phyloP scores from a whole-genome alignment of 2,329 filamentous ascomycete genomes.

The Metarhizium humberi region DNA sequence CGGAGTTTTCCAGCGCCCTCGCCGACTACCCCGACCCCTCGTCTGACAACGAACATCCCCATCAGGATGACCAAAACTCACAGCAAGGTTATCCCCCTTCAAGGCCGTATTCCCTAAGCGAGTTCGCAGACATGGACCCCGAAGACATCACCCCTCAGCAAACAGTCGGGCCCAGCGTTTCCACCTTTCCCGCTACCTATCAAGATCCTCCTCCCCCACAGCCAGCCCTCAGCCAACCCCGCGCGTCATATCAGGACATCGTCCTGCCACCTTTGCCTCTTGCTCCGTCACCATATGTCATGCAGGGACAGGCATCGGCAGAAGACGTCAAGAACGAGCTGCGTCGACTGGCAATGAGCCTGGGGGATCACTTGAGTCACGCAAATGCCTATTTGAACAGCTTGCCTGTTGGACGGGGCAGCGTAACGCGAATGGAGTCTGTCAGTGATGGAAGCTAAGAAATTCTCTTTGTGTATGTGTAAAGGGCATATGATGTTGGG shows the following conservation, averaged over 20 bases:
- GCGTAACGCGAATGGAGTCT: conserved; percentile 16
- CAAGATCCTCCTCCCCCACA: conserved; percentile 12
- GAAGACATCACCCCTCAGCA: conserved; percentile 25
- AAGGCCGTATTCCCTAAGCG: conserved; percentile 29
- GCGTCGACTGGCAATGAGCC: conserved; percentile 38
- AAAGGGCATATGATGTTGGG: neutral
- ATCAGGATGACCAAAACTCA: conserved; percentile 6
- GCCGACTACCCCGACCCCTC: conserved; percentile 16
- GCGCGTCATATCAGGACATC: conserved; percentile 7
- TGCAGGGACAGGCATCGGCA: conserved; percentile 43
- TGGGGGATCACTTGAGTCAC: conserved; percentile 37
- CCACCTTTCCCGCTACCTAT: conserved; percentile 3
- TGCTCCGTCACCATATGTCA: conserved; percentile 40
- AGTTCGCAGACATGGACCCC: conserved; percentile 31
- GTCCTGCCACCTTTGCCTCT: conserved; percentile 29
- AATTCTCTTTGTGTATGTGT: neutral
- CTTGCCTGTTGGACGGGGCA: conserved; percentile 27
- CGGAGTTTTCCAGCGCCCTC: conserved; percentile 33
- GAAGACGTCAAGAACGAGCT: conserved; percentile 43
- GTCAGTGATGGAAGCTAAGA: conserved; percentile 3
- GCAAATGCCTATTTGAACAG: conserved; percentile 35
- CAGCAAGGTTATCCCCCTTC: conserved; percentile 8
- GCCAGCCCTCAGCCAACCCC: conserved; percentile 11
- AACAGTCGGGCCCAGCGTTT: conserved; percentile 13
- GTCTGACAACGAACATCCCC: conserved; percentile 8